Evolutionary conservation across 2,329 filamentous ascomycete genomes (phyloP), one percentile per base, ranked within the genome.

Genomic region (Arthroderma sp.): DNA sequence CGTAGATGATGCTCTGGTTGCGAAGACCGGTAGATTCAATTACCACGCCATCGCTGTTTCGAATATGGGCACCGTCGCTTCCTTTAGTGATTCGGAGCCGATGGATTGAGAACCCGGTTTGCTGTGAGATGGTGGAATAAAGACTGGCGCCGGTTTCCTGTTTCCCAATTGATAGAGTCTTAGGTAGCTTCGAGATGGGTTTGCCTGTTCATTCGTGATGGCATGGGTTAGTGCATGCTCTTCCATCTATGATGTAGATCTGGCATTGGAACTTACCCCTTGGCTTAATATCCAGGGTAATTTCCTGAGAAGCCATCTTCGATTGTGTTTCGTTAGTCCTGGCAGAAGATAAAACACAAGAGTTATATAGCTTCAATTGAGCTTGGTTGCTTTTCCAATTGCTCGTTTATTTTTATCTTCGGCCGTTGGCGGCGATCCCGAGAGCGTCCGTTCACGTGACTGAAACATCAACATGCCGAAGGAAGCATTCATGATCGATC

Each of bases 1-100:
- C 84, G 54, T 91, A 78, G 40, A 98, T 65, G 15, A 71, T 69
- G 51, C 74, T 77, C 54, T 74, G 71, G 52, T 80, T 71, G 44
- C 69, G 66, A 38, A 83, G 61, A 9, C 77, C 76, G 3, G 71
- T 73, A 38, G 69, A 67, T 49, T 73, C 63, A 33, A 81, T 61
- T 2, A 69, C 74, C 9, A 68, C 63, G 43, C 70, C 67, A 45
- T 68, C 64, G 44, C 64, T 66, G 54, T 80, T 80, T 43, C 73
- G 67, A 9, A 82, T 63, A 36, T 73, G 58, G 36, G 66, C 70
- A 40, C 77, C 75, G 66, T 81, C 78, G 51, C 72, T 76, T 49
- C 72, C 76, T 57, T 80, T 81, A 38, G 78, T 82, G 51, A 83
- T 68, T 47, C 78, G 71, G 47, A 83, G 59, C 28, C 78, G 74